Evolutionary conservation across 192 early-diverging fungal species (phyloP).

Genomic region (Jimgerdemannia flammicorona): DNA sequence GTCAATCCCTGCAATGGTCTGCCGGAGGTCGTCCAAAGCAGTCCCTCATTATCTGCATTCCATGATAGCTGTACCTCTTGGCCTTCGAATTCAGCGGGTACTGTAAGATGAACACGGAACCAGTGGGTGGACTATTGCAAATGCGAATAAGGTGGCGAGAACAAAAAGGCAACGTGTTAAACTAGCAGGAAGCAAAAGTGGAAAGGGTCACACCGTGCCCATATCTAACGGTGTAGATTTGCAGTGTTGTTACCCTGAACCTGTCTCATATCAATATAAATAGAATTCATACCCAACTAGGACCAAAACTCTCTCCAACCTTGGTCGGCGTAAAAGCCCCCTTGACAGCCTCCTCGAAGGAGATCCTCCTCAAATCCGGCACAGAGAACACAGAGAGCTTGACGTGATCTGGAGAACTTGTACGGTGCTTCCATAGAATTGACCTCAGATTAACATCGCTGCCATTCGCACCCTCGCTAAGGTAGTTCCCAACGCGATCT

Average conservation of each 20-base stretch:
- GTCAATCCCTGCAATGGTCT: conserved; percentile 86
- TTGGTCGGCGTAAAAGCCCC: conserved; percentile 62
- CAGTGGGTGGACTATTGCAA: conserved; percentile 64
- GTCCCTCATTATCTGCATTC: conserved; percentile 82
- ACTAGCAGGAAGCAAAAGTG: neutral
- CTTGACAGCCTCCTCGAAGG: conserved; percentile 73
- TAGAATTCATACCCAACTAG: conserved; percentile 63
- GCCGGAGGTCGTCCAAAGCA: conserved; percentile 87
- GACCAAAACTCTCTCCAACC: conserved; percentile 78
- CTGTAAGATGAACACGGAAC: conserved; percentile 64
- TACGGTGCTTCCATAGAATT: conserved; percentile 41
- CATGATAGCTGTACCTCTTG: conserved; percentile 84
- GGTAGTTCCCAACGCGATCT: conserved; percentile 69
- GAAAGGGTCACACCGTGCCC: neutral
- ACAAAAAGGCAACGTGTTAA: neutral
- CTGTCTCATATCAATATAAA: neutral
- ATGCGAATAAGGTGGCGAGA: neutral
- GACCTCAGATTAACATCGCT: conserved; percentile 63
- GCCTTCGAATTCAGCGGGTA: conserved; percentile 67
- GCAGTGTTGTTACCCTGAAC: neutral
- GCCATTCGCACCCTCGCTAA: conserved; percentile 55
- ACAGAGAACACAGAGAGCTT: conserved; percentile 61
- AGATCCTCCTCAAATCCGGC: conserved; percentile 60
- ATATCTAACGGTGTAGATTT: neutral
- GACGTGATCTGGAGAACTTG: conserved; percentile 44